Evolutionary conservation across 2,329 filamentous ascomycete species (phyloP), one percentile per base, ranked within the genome.

Genomic region (Teratosphaeria nubilosa): DNA sequence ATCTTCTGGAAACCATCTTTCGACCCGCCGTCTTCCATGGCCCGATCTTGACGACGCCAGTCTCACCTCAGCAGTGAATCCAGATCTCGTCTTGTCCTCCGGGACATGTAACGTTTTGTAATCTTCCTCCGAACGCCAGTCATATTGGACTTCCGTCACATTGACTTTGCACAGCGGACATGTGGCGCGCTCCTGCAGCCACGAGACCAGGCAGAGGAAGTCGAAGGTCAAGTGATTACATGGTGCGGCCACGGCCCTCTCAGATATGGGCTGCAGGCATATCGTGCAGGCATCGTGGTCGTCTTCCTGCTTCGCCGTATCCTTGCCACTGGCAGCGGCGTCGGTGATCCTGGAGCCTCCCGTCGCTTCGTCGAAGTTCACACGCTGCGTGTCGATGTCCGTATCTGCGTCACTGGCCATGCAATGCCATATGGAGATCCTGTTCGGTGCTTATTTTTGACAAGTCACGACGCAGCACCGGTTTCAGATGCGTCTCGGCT

Each of bases 221-320:
- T 96, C 91, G 70, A 95, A 96, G 64, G 85, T 84, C 58, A 78
- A 75, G 76, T 97, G 91, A 50, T 82, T 80, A 77, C 91, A 97
- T 7, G 91, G 91, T 22, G 81, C 76, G 7, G 88, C 83, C 55
- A 86, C 78, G 62, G 88, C 90, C 56, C 82, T 75, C 66, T 94
- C 88, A 10, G 84, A 83, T 67, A 96, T 79, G 56, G 76, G 69
- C 58, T 92, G 88, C 60, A 96, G 84, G 72, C 91, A 97, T 72
- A 97, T 94, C 62, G 95, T 90, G 72, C 91, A 96, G 68, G 80
- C 83, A 62, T 80, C 75, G 53, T 56, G 54, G 20, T 30, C 51
- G 62, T 30, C 52, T 25, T 48, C 56, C 62, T 53, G 31, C 59
- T 56, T 55, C n/a, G n/a, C n/a, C n/a, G n/a, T n/a, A 30, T 31